Conservation (phyloP, 163 green algal species). For the Coccomyxa subellipsoidea region DNA sequence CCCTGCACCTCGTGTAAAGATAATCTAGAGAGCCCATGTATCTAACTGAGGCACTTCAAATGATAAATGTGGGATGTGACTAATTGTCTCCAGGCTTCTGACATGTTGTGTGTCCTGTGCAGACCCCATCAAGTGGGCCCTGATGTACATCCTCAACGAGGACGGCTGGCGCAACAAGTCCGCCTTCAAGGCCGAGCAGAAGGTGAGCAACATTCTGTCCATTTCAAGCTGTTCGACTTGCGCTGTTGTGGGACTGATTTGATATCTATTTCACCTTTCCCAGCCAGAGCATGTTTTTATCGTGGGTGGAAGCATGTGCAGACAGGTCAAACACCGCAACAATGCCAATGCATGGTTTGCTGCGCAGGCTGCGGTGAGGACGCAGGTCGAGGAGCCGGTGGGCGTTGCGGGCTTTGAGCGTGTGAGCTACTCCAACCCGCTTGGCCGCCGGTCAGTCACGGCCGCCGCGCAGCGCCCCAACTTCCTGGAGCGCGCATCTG, state of each 20-base stretch:
- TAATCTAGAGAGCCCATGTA: too few relatives aligned
- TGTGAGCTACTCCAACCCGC: constrained; percentile 6
- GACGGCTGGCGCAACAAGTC: constrained; percentile 59
- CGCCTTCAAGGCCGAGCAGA: background rate
- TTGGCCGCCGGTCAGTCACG: background rate
- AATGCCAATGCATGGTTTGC: background rate
- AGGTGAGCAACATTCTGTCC: background rate
- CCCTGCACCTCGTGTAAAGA: too few relatives aligned
- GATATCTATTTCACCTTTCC: background rate
- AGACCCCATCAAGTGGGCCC: constrained; percentile 72
- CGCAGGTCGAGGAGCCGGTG: background rate
- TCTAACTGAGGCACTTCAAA: too few relatives aligned
- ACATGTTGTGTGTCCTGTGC: background rate
- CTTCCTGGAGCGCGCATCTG: constrained; percentile 2
- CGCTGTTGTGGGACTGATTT: background rate
- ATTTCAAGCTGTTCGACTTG: background rate
- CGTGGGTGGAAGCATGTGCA: background rate
- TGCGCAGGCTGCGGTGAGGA: background rate
- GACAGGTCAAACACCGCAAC: background rate
- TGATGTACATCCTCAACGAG: constrained; percentile 76
- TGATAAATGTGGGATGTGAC: background rate
- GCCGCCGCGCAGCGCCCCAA: background rate
- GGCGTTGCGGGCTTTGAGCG: background rate
- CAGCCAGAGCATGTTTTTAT: background rate
- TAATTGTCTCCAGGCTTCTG: too few relatives aligned